phyloP scores from a whole-genome alignment of 2,329 filamentous ascomycete species.

The Fusarium falciforme region DNA sequence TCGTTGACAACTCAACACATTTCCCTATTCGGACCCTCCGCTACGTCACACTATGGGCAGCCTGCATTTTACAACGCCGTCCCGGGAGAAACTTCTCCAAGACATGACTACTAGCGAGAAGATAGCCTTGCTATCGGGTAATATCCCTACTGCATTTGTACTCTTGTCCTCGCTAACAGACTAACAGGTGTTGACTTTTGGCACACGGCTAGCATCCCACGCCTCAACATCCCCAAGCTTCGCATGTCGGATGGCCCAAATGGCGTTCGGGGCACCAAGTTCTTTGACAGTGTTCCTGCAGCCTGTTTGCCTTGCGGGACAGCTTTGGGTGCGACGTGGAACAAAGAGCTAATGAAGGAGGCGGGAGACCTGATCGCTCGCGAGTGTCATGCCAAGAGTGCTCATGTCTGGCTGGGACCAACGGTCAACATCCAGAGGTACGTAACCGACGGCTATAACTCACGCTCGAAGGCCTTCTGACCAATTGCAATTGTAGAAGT shows the following conservation, averaged over 20 bases:
- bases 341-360: slow-evolving; percentile 62
- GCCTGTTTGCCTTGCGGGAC: slow-evolving; percentile 71
- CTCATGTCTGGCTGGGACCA: slow-evolving; percentile 68
- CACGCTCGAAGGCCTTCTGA: neutral
- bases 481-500: slow-evolving; percentile 47
- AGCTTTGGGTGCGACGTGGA: slow-evolving; percentile 68
- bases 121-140: slow-evolving; percentile 63
- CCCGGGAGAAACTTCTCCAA: slow-evolving; percentile 60
- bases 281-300: slow-evolving; percentile 71
- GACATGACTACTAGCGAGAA: slow-evolving; percentile 66
- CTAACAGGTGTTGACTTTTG: slow-evolving; percentile 72
- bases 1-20: neutral
- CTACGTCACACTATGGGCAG: neutral
- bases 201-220: slow-evolving; percentile 71
- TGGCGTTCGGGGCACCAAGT: slow-evolving; percentile 74
- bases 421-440: slow-evolving; percentile 70
- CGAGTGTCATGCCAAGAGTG: slow-evolving; percentile 67
- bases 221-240: slow-evolving; percentile 71
- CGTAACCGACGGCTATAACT: neutral
- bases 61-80: neutral
- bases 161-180: neutral
- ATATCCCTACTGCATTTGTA: neutral
- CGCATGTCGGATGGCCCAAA: slow-evolving; percentile 77
- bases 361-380: slow-evolving; percentile 63
- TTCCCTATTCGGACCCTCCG: neutral